Conservation (phyloP, 495 filamentous ascomycete species). For the Darksidea phi region DNA sequence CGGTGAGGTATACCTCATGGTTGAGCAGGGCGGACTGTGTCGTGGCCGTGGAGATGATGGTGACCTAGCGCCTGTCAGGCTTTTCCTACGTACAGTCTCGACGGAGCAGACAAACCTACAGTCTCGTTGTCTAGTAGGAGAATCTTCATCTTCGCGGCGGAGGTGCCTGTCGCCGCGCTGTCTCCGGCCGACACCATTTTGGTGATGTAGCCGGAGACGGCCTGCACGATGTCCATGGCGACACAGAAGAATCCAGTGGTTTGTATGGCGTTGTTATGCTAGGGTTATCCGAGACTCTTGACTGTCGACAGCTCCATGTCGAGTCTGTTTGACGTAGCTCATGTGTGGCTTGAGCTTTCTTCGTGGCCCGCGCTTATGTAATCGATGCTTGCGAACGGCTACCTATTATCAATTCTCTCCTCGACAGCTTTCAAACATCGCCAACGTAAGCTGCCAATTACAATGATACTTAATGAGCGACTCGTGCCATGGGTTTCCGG, state of each 20-base stretch:
- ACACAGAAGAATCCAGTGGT: background rate
- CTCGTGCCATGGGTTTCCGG: too few relatives aligned
- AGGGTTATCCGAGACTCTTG: background rate
- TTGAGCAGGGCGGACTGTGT: slow-evolving; percentile 95
- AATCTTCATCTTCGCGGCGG: slow-evolving; percentile 97
- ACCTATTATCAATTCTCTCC: too few relatives aligned
- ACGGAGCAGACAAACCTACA: slow-evolving; percentile 52
- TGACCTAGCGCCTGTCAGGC: slow-evolving; percentile 53
- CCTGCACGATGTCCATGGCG: slow-evolving; percentile 86
- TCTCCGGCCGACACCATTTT: slow-evolving; percentile 95
- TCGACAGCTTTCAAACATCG: too few relatives aligned
- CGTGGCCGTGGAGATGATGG: slow-evolving; percentile 89
- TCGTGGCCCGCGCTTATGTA: too few relatives aligned
- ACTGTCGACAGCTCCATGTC: background rate
- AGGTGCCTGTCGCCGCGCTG: slow-evolving; percentile 57
- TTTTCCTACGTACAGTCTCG: background rate
- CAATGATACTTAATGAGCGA: too few relatives aligned
- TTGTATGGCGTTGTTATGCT: too few relatives aligned
- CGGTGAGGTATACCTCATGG: slow-evolving; percentile 96
- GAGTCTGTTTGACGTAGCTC: background rate
- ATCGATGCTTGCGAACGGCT: too few relatives aligned
- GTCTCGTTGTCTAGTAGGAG: slow-evolving; percentile 92
- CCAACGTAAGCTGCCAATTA: too few relatives aligned
- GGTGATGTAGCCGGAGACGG: slow-evolving; percentile 91
- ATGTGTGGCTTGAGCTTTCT: too few relatives aligned